These are phyloP conservation scores for Castanea sativa DNA, from an alignment of 306 rosid genomes.

Conservation along the genomic window DNA sequence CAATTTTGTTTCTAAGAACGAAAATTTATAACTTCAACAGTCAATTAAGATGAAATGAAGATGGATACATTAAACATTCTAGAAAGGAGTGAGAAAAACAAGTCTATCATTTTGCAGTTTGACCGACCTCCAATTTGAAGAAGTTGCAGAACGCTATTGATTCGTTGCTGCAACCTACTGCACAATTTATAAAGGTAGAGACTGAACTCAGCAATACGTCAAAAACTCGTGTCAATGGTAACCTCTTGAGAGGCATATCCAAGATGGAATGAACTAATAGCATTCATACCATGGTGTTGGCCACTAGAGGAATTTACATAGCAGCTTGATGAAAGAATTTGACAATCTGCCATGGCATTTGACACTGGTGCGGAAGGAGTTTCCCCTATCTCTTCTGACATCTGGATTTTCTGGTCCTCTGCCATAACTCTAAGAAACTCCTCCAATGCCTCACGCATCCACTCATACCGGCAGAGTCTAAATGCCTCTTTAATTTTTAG, in stretches of 20 bases:
- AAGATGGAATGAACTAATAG: conserved; percentile 26
- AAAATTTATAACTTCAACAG: too few species aligned
- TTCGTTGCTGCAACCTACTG: conserved; percentile 18
- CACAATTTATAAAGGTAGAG: conserved; percentile 4
- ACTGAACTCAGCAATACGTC: conserved; percentile 8
- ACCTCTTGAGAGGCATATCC: conserved; percentile 37
- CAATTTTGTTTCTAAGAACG: too few species aligned
- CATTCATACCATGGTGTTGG: conserved; percentile 39
- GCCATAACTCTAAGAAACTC: conserved; percentile 53
- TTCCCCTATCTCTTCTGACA: conserved; percentile 15
- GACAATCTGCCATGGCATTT: conserved; percentile 40
- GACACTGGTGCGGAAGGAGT: conserved; percentile 18
- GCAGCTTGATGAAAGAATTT: conserved; percentile 36
- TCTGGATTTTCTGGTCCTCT: conserved; percentile 28
- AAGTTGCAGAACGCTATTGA: conserved; percentile 24
- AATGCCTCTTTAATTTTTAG: conserved; percentile 60
- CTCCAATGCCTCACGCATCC: conserved; percentile 79
- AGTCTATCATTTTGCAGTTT: conserved; percentile 29
- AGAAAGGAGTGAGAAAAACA: conserved; percentile 7
- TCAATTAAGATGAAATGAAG: background rate
- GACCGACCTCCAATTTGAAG: conserved; percentile 35
- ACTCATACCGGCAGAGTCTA: conserved; percentile 71
- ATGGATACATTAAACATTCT: background rate
- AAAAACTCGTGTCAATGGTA: conserved; percentile 43
- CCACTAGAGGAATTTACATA: conserved; percentile 32